phyloP scores from a whole-genome alignment of 2,329 filamentous ascomycete genomes.

The Colletotrichum brevisporum region DNA sequence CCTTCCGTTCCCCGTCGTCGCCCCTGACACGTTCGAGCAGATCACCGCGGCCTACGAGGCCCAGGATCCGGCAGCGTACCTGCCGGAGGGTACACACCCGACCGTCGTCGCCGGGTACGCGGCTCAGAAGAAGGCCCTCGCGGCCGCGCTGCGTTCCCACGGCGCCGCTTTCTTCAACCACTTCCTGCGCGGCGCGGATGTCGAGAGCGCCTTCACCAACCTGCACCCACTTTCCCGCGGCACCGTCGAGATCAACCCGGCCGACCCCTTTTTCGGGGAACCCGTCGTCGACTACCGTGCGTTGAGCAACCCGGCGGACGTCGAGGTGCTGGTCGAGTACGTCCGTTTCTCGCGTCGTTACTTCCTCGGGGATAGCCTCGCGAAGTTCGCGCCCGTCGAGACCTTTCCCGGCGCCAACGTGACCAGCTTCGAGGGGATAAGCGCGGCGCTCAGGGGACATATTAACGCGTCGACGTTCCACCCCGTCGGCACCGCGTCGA shows the following conservation, averaged over 20 bases:
- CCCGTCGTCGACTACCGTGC: conserved; percentile 48
- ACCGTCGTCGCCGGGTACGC: conserved; percentile 53
- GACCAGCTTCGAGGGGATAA: conserved; percentile 31
- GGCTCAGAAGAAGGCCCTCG: conserved; percentile 54
- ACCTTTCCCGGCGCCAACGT: conserved; percentile 41
- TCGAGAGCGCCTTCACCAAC: conserved; percentile 34
- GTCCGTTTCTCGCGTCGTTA: conserved; percentile 48
- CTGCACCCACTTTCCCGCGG: conserved; percentile 46
- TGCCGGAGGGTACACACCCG: conserved; percentile 48
- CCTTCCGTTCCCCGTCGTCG: conserved; percentile 42
- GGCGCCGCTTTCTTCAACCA: conserved; percentile 53
- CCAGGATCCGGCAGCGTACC: conserved; percentile 45
- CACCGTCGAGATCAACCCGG: conserved; percentile 50
- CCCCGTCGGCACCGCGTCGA: conserved; percentile 35
- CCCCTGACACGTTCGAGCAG: conserved; percentile 40
- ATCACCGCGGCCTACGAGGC: conserved; percentile 41
- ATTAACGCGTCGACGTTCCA: conserved; percentile 40
- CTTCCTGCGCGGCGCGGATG: conserved; percentile 23
- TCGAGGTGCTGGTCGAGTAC: conserved; percentile 45
- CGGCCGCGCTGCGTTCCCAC: conserved; percentile 50
- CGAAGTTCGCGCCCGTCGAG: conserved; percentile 49
- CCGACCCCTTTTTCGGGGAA: conserved; percentile 47
- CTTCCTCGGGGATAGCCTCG: conserved; percentile 52
- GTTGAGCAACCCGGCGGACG: conserved; percentile 47
- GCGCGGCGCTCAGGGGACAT: conserved; percentile 30